Evolutionary conservation across 1,284 basidiomycete genomes (phyloP).

Genomic region (Pyrrhoderma noxium): DNA sequence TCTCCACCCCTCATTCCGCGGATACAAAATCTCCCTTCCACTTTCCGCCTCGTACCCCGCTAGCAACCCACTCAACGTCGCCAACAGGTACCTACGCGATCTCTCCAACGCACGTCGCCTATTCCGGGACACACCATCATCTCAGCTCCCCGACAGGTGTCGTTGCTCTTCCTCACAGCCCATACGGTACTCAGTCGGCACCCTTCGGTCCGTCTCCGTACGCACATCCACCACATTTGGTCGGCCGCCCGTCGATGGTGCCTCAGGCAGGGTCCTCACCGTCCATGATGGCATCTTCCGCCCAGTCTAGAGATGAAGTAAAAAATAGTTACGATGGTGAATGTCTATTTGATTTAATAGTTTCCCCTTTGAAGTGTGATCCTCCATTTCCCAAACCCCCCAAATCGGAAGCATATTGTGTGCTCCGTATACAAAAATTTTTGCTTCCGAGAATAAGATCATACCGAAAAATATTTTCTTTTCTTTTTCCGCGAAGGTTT

Average conservation of each 20-base stretch:
- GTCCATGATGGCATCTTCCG: background rate
- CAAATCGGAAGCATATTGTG: no score
- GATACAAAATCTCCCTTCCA: no score
- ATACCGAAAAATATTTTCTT: background rate
- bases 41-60: no score
- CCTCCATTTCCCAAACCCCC: no score
- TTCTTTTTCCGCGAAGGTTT: no score
- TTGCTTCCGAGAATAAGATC: background rate
- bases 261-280: background rate
- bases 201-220: slow-evolving; percentile 9
- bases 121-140: background rate
- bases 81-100: background rate
- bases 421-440: no score
- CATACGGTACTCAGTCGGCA: slow-evolving; percentile 7
- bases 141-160: slow-evolving; percentile 1
- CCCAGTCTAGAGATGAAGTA: background rate
- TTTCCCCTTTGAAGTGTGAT: background rate
- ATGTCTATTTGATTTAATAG: background rate
- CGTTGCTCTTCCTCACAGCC: slow-evolving; percentile 10
- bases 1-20: no score
- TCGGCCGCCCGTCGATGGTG: slow-evolving; percentile 1
- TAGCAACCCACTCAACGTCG: background rate
- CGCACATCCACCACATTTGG: slow-evolving; percentile 6
- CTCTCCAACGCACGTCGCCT: background rate
- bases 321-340: slow-evolving; percentile 7